Conservation (phyloP, 805 yeast genomes). For the Saccharomycopsis sp. region DNA sequence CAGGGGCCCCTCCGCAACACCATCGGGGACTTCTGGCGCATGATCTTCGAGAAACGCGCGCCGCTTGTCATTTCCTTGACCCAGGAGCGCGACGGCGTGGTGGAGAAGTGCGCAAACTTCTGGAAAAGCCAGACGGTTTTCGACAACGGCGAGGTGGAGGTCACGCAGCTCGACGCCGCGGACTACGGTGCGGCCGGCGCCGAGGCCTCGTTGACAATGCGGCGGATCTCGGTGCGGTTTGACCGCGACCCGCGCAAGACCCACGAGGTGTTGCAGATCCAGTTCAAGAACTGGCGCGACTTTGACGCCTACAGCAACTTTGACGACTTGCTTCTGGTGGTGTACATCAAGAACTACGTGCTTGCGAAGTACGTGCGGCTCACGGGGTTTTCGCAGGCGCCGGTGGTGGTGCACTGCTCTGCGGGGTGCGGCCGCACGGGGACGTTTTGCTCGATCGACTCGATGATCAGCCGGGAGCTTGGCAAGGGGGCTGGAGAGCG, state of each 20-base stretch:
- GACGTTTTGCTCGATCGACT: conserved; percentile 69
- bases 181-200: conserved; percentile 24
- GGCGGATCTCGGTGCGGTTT: conserved; percentile 40
- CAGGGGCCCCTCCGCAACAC: conserved; percentile 83
- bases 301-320: conserved; percentile 52
- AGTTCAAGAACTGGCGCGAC: conserved; percentile 79
- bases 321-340: conserved; percentile 22
- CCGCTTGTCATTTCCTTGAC: conserved; percentile 72
- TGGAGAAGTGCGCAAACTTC: conserved; percentile 75
- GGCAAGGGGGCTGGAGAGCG: conserved; percentile 17
- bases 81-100: conserved; percentile 65
- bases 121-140: conserved; percentile 60
- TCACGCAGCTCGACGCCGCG: conserved; percentile 18
- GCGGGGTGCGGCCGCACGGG: conserved; percentile 99
- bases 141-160: conserved; percentile 26
- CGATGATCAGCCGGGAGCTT: conserved; percentile 36
- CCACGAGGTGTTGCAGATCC: conserved; percentile 64
- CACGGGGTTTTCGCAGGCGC: conserved; percentile 25
- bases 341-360: conserved; percentile 11
- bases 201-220: conserved; percentile 27
- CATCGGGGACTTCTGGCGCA: conserved; percentile 77
- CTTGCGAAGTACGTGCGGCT: neutral
- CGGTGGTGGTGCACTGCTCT: conserved; percentile 81
- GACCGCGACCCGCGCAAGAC: conserved; percentile 23
- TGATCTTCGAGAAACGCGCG: conserved; percentile 55